A percentile compares a stretch with the other conserved stretches of the same genome.
These are phyloP conservation scores for Podaxis mareebaensis DNA, from an alignment of 768 basidiomycete species.

Conservation along the genomic window DNA sequence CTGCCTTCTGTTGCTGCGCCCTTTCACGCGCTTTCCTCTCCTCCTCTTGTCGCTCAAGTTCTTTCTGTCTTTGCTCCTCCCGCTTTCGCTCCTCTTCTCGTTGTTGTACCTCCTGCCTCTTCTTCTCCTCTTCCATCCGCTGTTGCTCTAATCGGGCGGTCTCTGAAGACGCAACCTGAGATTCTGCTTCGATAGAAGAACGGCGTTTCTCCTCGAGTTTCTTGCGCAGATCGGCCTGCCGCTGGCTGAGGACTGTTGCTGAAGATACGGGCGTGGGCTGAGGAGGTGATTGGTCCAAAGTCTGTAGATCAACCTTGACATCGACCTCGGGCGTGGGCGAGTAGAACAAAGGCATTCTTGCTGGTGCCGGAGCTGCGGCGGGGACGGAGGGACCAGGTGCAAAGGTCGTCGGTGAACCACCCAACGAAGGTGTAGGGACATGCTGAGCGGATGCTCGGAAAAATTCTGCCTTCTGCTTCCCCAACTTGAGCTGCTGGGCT, in stretches of 20 bases:
- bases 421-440: not conserved
- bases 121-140: not conserved
- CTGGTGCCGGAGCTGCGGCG: not conserved
- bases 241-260: not conserved
- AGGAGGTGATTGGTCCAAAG: not conserved
- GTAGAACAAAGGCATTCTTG: conserved; percentile 2
- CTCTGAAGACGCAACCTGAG: conserved; percentile 3
- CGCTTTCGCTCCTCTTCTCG: not conserved
- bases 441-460: not conserved
- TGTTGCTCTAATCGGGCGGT: not conserved
- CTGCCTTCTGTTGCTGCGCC: not conserved
- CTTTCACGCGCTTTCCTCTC: conserved; percentile 7
- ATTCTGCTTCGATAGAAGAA: not conserved
- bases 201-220: conserved; percentile 4
- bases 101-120: conserved; percentile 1
- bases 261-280: not conserved
- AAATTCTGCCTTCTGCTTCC: not conserved
- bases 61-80: conserved; percentile 4
- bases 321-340: conserved; percentile 12
- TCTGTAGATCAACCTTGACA: conserved; percentile 4
- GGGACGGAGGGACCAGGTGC: not conserved
- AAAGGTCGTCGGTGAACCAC: not conserved
- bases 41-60: conserved; percentile 7
- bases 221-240: conserved; percentile 6
- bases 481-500: conserved; percentile 2